phyloP scores from a whole-genome alignment of 805 yeast species.

The Yarrowia keelungensis region DNA sequence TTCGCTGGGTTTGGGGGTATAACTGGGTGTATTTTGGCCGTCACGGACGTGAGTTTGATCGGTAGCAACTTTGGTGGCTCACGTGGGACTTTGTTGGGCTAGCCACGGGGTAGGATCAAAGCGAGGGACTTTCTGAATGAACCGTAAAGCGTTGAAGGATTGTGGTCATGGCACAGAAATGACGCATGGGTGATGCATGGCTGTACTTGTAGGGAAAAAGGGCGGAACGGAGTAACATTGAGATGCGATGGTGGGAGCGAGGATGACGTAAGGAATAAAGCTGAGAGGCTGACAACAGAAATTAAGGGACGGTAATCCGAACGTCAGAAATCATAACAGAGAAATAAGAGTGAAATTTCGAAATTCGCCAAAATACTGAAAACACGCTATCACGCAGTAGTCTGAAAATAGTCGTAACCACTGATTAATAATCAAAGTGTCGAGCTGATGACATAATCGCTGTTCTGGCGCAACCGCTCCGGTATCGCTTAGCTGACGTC shows the following conservation, averaged over 20 bases:
- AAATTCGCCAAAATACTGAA: too few relatives aligned
- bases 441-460: background rate
- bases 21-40: background rate
- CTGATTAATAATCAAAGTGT: too few relatives aligned
- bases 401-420: too few relatives aligned
- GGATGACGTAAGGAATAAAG: too few relatives aligned
- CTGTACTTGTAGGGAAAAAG: background rate
- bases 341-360: too few relatives aligned
- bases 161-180: constrained; percentile 21
- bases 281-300: too few relatives aligned
- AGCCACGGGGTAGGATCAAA: background rate
- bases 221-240: constrained; percentile 1
- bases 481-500: background rate
- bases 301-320: too few relatives aligned
- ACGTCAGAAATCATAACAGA: too few relatives aligned
- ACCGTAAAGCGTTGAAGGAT: constrained; percentile 27
- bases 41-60: constrained; percentile 4
- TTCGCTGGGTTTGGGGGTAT: background rate
- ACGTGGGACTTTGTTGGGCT: background rate
- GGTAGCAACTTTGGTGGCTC: constrained; percentile 1
- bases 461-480: constrained; percentile 4
- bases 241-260: too few relatives aligned
- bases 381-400: too few relatives aligned
- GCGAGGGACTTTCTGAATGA: background rate
- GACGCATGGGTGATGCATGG: constrained; percentile 23